These are phyloP conservation scores for Boechera retrofracta DNA, from an alignment of 345 rosid genomes.

Conservation along the genomic window DNA sequence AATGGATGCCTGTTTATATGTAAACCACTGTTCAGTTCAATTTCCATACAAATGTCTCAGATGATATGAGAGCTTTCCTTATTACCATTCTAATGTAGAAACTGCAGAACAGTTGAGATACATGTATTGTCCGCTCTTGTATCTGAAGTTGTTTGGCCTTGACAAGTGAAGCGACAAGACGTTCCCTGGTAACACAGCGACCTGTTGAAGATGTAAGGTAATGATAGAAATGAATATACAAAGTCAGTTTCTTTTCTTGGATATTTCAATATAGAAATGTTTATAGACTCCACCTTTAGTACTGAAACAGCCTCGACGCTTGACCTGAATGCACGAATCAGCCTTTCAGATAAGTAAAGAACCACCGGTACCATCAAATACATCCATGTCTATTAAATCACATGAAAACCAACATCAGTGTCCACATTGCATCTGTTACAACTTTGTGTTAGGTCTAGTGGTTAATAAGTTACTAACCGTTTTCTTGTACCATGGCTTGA, in stretches of 20 bases:
- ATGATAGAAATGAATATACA: not conserved
- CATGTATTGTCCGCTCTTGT: constrained; percentile 86
- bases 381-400: constrained; percentile 75
- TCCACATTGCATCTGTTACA: constrained; percentile 2
- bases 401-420: constrained; percentile 26
- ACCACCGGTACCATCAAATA: constrained; percentile 67
- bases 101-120: constrained; percentile 78
- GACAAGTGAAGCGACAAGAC: constrained; percentile 80
- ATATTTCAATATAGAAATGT: not conserved
- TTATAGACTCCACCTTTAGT: constrained; percentile 52
- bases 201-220: constrained; percentile 51
- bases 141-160: constrained; percentile 71
- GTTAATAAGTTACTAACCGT: constrained; percentile 54
- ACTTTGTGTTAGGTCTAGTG: not conserved
- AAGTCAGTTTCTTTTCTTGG: not conserved
- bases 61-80: not conserved
- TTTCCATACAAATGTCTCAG: not conserved
- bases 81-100: constrained; percentile 80
- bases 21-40: constrained; percentile 18
- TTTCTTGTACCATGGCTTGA: constrained; percentile 64
- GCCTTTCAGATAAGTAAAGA: constrained; percentile 65
- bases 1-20: constrained; percentile 77
- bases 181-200: constrained; percentile 74
- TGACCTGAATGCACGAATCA: constrained; percentile 69
- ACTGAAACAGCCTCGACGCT: constrained; percentile 69